Conservation (phyloP, 2,329 filamentous ascomycete genomes). For the Triangularia setosa region DNA sequence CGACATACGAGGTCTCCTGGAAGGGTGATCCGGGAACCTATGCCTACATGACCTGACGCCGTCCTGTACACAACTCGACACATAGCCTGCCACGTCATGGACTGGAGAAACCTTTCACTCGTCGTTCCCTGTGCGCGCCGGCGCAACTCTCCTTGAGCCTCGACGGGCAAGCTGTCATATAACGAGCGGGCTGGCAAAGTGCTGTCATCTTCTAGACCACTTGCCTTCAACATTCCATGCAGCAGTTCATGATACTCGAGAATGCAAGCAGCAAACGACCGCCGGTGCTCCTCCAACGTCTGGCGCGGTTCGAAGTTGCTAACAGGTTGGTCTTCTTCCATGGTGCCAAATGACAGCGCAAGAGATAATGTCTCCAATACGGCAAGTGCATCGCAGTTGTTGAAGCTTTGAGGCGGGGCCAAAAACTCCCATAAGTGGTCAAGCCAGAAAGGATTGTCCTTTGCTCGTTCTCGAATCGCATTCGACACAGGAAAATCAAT, state of each 20-base stretch:
- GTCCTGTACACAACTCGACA: conserved; percentile 20
- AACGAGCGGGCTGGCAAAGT: conserved; percentile 8
- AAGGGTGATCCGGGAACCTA: conserved; percentile 18
- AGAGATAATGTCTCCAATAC: conserved; percentile 17
- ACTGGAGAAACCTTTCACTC: conserved; percentile 14
- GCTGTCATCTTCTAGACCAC: background rate
- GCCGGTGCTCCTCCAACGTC: conserved; percentile 9
- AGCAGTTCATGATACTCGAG: conserved; percentile 17
- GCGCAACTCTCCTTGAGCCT: conserved; percentile 14
- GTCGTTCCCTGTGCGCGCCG: conserved; percentile 14
- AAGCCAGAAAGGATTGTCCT: no score
- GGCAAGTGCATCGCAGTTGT: conserved; percentile 4
- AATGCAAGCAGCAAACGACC: conserved; percentile 20
- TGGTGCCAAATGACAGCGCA: conserved; percentile 15
- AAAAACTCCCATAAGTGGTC: no score
- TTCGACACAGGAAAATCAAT: no score
- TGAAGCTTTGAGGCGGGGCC: no score
- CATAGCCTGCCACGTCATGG: conserved; percentile 21
- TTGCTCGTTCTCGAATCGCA: no score
- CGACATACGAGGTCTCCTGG: conserved; percentile 20
- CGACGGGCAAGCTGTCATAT: conserved; percentile 13
- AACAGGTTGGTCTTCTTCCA: conserved; percentile 8
- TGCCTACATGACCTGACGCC: conserved; percentile 14
- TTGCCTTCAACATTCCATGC: background rate
- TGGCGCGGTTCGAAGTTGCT: conserved; percentile 6